Conservation (phyloP, 208 protist genomes). For the Phytomonas serpens region DNA sequence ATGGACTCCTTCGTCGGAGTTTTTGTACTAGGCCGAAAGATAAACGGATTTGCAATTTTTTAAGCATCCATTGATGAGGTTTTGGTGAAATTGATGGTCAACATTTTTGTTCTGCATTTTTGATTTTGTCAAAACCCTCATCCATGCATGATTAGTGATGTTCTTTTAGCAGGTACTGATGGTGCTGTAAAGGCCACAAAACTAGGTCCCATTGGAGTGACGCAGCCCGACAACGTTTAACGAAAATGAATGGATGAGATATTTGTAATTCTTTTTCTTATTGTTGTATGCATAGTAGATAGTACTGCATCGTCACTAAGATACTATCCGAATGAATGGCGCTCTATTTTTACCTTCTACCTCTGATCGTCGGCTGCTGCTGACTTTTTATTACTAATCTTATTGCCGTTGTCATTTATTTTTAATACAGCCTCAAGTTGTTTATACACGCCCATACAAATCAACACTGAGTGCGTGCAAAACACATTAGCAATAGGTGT, state of each 20-base stretch:
- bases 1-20: constrained; percentile 76
- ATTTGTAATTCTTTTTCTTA: neutral
- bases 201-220: neutral
- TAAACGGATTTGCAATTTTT: neutral
- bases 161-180: neutral
- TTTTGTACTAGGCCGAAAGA: constrained; percentile 18
- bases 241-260: neutral
- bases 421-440: neutral
- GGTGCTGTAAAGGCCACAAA: neutral
- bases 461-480: neutral
- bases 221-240: neutral
- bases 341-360: neutral
- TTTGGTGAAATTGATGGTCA: neutral
- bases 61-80: neutral
- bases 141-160: neutral
- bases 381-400: neutral
- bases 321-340: neutral
- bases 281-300: neutral
- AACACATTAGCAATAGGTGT: neutral
- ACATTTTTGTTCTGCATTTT: constrained; percentile 6
- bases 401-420: neutral
- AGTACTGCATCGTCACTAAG: neutral
- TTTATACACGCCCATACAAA: neutral
- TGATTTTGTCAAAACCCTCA: neutral
- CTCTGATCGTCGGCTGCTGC: neutral